Conservation (phyloP, 305 asterid genomes). For the Ilex paraguariensis region DNA sequence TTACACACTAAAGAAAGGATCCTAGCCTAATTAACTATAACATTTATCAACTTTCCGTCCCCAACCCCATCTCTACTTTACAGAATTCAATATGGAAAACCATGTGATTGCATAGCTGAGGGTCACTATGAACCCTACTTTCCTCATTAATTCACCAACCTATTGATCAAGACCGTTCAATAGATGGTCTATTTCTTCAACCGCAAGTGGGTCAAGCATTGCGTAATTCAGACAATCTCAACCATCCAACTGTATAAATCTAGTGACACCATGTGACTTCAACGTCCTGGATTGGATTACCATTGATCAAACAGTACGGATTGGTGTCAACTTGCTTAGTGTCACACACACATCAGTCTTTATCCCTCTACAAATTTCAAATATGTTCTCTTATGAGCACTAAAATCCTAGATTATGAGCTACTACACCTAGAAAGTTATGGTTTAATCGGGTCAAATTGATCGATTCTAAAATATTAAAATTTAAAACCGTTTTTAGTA, state of each 20-base stretch:
- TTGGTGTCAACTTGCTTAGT: constrained; percentile 10
- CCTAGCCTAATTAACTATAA: no score
- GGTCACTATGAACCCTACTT: constrained; percentile 19
- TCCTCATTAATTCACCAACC: constrained; percentile 37
- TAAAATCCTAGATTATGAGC: no score
- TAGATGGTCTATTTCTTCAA: constrained; percentile 54
- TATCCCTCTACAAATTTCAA: no score
- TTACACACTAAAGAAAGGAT: no score
- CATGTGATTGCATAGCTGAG: constrained; percentile 8
- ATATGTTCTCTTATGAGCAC: no score
- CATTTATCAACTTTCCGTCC: neutral
- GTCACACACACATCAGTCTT: no score
- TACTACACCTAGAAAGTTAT: no score
- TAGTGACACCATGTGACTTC: neutral
- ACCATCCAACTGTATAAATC: constrained; percentile 13
- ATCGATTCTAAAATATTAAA: no score
- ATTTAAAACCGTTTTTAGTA: no score
- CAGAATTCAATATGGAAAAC: no score
- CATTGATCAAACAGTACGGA: constrained; percentile 25
- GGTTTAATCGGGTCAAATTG: no score
- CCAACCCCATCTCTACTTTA: constrained; percentile 36
- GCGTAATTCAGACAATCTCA: constrained; percentile 13
- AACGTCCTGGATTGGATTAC: neutral
- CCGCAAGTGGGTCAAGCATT: constrained; percentile 40
- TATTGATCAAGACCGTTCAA: constrained; percentile 35